Evolutionary conservation across 1,284 basidiomycete genomes (phyloP).

Genomic region (Papiliotrema laurentii): DNA sequence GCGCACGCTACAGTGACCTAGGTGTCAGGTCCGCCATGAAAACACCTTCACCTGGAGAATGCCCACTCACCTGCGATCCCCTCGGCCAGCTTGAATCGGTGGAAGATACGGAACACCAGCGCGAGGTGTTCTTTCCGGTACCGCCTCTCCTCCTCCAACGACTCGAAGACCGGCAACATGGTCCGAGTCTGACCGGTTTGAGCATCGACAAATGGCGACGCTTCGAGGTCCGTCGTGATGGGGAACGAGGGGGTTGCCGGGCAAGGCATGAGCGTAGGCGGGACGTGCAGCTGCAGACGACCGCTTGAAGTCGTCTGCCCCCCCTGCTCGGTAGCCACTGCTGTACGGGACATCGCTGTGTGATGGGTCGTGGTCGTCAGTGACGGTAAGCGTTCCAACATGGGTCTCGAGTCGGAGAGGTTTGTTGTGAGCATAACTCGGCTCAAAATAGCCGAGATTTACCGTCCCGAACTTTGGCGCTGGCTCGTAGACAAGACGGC

Average conservation of each 20-base stretch:
- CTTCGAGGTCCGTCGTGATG: constrained; percentile 20
- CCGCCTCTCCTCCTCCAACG: constrained; percentile 26
- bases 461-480: too few species aligned
- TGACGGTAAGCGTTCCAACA: too few species aligned
- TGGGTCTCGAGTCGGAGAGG: too few species aligned
- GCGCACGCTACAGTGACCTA: constrained; percentile 36
- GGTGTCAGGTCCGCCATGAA: not conserved
- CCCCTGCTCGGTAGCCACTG: too few species aligned
- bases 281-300: not conserved
- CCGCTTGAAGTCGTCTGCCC: not conserved
- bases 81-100: constrained; percentile 31
- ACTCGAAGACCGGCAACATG: constrained; percentile 28
- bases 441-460: too few species aligned
- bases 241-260: constrained; percentile 23
- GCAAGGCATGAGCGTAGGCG: constrained; percentile 1
- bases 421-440: too few species aligned
- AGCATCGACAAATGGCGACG: constrained; percentile 31
- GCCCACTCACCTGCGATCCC: constrained; percentile 32
- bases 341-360: not conserved
- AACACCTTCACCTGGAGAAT: not conserved
- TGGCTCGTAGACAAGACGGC: too few species aligned
- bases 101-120: constrained; percentile 35
- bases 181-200: constrained; percentile 32
- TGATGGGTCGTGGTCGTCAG: too few species aligned
- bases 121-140: constrained; percentile 43